These are phyloP conservation scores for Theileria annulata DNA, from an alignment of 169 alveolate genomes.

Conservation along the genomic window DNA sequence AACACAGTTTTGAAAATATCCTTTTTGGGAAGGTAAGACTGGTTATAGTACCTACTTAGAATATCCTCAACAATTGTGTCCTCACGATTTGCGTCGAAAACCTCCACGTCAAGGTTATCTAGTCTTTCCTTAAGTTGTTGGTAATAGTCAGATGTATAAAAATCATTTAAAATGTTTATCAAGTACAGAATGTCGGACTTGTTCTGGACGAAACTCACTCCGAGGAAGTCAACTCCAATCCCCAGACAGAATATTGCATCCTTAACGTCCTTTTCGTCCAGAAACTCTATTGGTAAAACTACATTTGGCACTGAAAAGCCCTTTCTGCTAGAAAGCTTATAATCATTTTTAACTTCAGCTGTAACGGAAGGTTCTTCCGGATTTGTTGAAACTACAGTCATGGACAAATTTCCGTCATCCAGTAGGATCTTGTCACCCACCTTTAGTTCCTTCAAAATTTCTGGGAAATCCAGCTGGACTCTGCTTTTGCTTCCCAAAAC, in stretches of 20 bases:
- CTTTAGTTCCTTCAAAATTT: slow-evolving; percentile 64
- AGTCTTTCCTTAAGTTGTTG: slow-evolving; percentile 41
- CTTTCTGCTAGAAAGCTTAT: slow-evolving; percentile 76
- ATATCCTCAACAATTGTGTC: slow-evolving; percentile 57
- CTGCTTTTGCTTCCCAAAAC: slow-evolving; percentile 64
- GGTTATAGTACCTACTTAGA: slow-evolving; percentile 54
- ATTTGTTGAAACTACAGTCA: slow-evolving; percentile 62
- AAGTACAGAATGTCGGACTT: slow-evolving; percentile 70
- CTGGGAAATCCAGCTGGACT: slow-evolving; percentile 72
- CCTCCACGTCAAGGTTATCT: slow-evolving; percentile 9
- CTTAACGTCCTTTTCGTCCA: slow-evolving; percentile 77
- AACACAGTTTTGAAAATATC: slow-evolving; percentile 31
- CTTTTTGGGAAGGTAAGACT: slow-evolving; percentile 65
- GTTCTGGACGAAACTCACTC: slow-evolving; percentile 76
- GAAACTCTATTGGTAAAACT: slow-evolving; percentile 73
- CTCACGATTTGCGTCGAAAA: slow-evolving; percentile 36
- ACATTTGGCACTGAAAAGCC: slow-evolving; percentile 83
- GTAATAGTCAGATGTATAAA: slow-evolving; percentile 52
- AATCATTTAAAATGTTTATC: slow-evolving; percentile 71
- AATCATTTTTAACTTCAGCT: slow-evolving; percentile 72
- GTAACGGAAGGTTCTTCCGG: slow-evolving; percentile 53
- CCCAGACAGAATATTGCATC: slow-evolving; percentile 79
- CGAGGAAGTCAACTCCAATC: slow-evolving; percentile 73
- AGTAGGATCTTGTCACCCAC: slow-evolving; percentile 72
- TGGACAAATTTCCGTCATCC: slow-evolving; percentile 77